These are phyloP conservation scores for Solanum habrochaites DNA, from an alignment of 257 asterid species.

Conservation along the genomic window DNA sequence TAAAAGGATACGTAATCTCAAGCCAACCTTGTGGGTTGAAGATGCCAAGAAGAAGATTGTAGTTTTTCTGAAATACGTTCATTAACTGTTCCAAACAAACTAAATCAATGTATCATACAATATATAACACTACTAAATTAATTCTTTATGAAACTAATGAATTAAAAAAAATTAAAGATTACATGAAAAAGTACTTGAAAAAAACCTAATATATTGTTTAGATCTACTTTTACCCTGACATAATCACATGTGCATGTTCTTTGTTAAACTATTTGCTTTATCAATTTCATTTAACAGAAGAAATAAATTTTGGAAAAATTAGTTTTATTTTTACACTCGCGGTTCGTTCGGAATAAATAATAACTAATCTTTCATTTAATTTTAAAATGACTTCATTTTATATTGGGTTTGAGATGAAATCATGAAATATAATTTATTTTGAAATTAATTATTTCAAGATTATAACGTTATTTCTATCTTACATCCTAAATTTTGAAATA, in stretches of 20 bases:
- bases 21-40: conserved; percentile 97
- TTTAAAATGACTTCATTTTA: too few relatives aligned
- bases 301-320: background rate
- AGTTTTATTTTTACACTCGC: background rate
- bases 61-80: conserved; percentile 80
- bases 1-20: conserved; percentile 57
- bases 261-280: background rate
- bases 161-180: background rate
- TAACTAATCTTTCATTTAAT: too few relatives aligned
- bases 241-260: background rate
- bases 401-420: background rate
- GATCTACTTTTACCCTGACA: background rate
- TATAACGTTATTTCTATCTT: rapidly evolving
- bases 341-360: too few relatives aligned
- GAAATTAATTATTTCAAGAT: too few relatives aligned
- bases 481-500: rapidly evolving
- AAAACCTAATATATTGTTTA: background rate
- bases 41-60: conserved; percentile 55
- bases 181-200: background rate
- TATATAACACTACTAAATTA: background rate
- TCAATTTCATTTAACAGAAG: background rate
- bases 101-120: background rate
- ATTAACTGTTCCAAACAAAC: conserved; percentile 37
- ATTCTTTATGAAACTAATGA: background rate
- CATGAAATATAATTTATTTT: too few relatives aligned